Evolutionary conservation across 1,284 basidiomycete species (phyloP).

Genomic region (Pascua guehoae): DNA sequence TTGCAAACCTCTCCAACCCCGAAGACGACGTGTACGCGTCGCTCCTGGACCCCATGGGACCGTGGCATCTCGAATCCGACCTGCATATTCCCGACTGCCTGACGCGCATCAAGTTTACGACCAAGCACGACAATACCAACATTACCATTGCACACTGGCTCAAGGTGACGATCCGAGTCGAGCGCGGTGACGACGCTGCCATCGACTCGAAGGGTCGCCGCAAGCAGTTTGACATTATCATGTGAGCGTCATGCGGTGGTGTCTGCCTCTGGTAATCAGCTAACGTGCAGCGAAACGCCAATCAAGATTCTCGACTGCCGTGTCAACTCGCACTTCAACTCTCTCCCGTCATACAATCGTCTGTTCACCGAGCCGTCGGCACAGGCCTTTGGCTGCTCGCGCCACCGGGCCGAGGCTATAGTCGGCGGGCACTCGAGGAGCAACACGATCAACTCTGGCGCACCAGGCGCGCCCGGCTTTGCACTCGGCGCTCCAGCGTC

Average conservation of each 20-base stretch:
- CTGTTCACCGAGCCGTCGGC: conserved; percentile 6
- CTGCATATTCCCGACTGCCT: conserved; percentile 52
- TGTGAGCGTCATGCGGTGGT: conserved; percentile 45
- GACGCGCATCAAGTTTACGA: conserved; percentile 67
- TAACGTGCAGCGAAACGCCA: conserved; percentile 44
- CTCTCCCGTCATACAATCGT: conserved; percentile 58
- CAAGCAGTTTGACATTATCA: conserved; percentile 83
- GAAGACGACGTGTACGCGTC: conserved; percentile 49
- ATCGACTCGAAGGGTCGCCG: conserved; percentile 67
- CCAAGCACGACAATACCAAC: conserved; percentile 75
- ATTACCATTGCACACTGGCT: conserved; percentile 74
- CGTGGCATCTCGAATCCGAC: conserved; percentile 55
- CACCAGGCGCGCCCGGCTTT: not conserved
- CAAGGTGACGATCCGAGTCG: conserved; percentile 79
- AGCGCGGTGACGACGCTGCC: conserved; percentile 66
- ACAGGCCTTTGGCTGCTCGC: conserved; percentile 25
- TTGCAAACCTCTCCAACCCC: conserved; percentile 48
- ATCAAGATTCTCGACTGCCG: conserved; percentile 57
- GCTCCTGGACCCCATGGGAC: conserved; percentile 55
- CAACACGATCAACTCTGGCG: not conserved
- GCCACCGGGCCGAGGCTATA: conserved; percentile 26
- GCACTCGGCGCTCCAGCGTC: not conserved
- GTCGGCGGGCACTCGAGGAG: not conserved
- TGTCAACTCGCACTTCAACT: conserved; percentile 71
- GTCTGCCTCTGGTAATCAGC: not conserved